Base-by-base conservation (phyloP, 2,329 filamentous ascomycete species). In the Talaromyces sp. region DNA sequence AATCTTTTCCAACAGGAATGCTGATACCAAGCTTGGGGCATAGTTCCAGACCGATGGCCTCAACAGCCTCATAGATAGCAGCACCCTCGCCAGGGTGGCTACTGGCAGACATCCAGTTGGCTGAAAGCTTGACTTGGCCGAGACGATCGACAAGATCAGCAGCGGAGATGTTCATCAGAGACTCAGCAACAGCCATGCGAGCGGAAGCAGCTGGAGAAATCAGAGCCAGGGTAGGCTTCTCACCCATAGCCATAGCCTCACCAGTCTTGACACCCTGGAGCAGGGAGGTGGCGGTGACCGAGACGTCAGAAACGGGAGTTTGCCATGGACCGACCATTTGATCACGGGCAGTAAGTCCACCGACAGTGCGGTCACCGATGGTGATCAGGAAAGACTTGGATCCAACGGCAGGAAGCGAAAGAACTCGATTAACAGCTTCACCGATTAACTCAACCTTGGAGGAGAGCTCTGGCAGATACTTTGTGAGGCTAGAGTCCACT, bases 101-200 rank as follows among this genome's bases (percentile, higher is more conserved):
- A 55, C 92, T 90, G n/a, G 93, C 93, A 3, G 91, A 92, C 94
- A 97, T 97, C 93, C 93, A 99, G 77, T 99, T 97, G 45, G 93
- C 93, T 3, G 92, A 97, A 9, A 97, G 83, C 70, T 93, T 88
- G 56, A 97, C 86, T 39, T 90, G 86, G 54, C 83, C 83, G 47
- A 97, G 78, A 49, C 89, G 86, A 41, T 88, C 89, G 51, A 87
- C 82, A 19, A 88, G 76, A 69, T 89, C 82, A 17, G 87, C 90
- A 50, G 94, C 94, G 33, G 90, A 91, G 53, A 99, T 80, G 72
- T 99, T 99, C 83, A 96, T 86, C 55, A 99, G 79, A 54, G 89
- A 91, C 75, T 99, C 94, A 1, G 88, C 92, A 53, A 99, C 92
- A 2, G 94, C 91, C 94, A 99, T 99, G 47, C 92, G 86, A 14